These are phyloP conservation scores for Brassica juncea DNA, from an alignment of 345 rosid species.

Conservation along the genomic window DNA sequence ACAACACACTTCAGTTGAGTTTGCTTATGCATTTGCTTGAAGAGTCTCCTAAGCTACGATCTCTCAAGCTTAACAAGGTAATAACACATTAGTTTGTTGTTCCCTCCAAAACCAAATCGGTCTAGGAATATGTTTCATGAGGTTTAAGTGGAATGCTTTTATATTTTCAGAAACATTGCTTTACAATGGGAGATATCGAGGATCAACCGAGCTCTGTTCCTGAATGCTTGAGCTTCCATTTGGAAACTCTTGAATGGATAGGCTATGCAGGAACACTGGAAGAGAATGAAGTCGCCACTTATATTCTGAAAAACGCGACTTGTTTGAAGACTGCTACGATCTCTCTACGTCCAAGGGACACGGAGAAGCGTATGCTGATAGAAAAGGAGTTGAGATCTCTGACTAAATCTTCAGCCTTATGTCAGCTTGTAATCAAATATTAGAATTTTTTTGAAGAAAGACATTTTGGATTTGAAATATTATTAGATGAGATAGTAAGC, in stretches of 20 bases:
- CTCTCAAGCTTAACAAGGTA: slow-evolving; percentile 28
- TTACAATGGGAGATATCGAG: no score
- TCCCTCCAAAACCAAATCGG: not conserved
- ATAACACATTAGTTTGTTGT: not conserved
- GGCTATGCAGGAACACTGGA: slow-evolving; percentile 10
- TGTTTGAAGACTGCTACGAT: slow-evolving; percentile 14
- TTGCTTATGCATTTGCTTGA: slow-evolving; percentile 5
- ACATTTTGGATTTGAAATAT: no score
- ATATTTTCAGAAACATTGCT: no score
- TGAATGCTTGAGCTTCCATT: slow-evolving; percentile 16
- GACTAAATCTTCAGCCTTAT: no score
- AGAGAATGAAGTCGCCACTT: not conserved
- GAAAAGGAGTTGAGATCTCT: slow-evolving; percentile 10
- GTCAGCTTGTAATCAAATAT: no score
- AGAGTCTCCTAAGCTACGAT: slow-evolving; percentile 1
- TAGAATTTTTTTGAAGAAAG: no score
- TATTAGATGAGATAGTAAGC: no score
- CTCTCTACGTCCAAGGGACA: not conserved
- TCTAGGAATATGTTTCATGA: not conserved
- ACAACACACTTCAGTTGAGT: not conserved
- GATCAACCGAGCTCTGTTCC: not conserved
- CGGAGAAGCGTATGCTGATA: not conserved
- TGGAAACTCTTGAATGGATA: slow-evolving; percentile 4
- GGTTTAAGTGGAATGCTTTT: not conserved
- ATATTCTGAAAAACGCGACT: not conserved